These are phyloP conservation scores for Tephrocybe sp. DNA, from an alignment of 768 basidiomycete genomes.

Conservation along the genomic window DNA sequence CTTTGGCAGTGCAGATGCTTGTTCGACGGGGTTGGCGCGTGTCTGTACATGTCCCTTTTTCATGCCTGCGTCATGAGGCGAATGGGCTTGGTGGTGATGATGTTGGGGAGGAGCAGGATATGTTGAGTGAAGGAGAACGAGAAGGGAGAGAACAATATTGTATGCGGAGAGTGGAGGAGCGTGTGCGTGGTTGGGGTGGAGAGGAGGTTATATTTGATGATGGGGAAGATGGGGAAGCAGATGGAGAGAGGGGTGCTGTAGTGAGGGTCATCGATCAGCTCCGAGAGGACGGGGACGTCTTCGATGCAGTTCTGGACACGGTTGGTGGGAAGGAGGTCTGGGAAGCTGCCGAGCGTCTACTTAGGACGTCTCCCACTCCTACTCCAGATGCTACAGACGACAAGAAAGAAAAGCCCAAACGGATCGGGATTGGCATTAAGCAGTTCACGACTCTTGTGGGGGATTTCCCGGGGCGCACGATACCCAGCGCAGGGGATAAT, in stretches of 20 bases:
- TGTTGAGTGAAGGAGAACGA: conserved; percentile 18
- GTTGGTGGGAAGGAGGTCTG: conserved; percentile 79
- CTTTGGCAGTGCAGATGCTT: conserved; percentile 77
- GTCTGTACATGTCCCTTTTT: conserved; percentile 58
- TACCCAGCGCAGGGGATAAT: conserved; percentile 70
- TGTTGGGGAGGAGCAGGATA: conserved; percentile 2
- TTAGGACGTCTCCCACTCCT: conserved; percentile 32
- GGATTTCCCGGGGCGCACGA: conserved; percentile 58
- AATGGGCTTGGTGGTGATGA: neutral
- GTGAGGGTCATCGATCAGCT: conserved; percentile 52
- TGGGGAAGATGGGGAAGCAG: conserved; percentile 32
- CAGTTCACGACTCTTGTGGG: conserved; percentile 85
- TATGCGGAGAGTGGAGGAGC: conserved; percentile 47
- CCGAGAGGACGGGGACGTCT: conserved; percentile 51
- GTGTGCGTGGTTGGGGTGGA: conserved; percentile 66
- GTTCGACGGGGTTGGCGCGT: conserved; percentile 67
- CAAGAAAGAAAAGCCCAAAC: conserved; percentile 23
- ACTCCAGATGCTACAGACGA: conserved; percentile 13
- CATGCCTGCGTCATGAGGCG: conserved; percentile 15
- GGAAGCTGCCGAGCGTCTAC: conserved; percentile 66
- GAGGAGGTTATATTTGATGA: conserved; percentile 77
- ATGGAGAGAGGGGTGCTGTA: conserved; percentile 44
- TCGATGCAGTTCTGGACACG: conserved; percentile 84
- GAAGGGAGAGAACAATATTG: conserved; percentile 38
- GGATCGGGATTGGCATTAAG: conserved; percentile 25